phyloP scores from a whole-genome alignment of 495 filamentous ascomycete genomes.

The Penicillium flavigenum region DNA sequence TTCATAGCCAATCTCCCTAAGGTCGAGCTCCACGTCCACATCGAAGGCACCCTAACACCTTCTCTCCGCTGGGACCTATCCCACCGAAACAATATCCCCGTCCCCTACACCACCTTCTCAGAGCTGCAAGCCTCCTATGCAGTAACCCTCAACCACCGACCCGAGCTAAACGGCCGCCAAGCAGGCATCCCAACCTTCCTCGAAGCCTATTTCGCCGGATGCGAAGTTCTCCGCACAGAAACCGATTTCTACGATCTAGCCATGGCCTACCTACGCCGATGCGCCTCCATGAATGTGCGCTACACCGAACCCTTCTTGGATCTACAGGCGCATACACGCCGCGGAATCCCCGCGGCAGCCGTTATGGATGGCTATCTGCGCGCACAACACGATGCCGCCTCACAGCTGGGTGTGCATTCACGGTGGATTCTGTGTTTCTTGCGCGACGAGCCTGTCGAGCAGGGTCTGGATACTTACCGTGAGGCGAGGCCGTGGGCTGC shows the following conservation, averaged over 20 bases:
- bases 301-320: conserved; percentile 47
- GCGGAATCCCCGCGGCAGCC: conserved; percentile 31
- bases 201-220: conserved; percentile 43
- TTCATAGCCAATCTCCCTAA: conserved; percentile 41
- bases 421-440: conserved; percentile 45
- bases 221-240: conserved; percentile 38
- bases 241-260: conserved; percentile 46
- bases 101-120: conserved; percentile 34
- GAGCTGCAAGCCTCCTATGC: conserved; percentile 33
- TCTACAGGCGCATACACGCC: conserved; percentile 42
- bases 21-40: conserved; percentile 46
- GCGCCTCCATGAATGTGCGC: conserved; percentile 38
- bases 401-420: conserved; percentile 28
- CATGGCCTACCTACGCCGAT: conserved; percentile 38
- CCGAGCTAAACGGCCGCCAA: conserved; percentile 33
- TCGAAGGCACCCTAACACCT: conserved; percentile 45
- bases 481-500: conserved; percentile 33
- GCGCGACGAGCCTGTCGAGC: conserved; percentile 32
- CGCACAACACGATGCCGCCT: conserved; percentile 33
- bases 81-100: conserved; percentile 35
- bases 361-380: conserved; percentile 39
- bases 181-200: conserved; percentile 40
- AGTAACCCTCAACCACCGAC: conserved; percentile 36
- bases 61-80: conserved; percentile 39
- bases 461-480: conserved; percentile 27